Evolutionary conservation across 2,329 filamentous ascomycete species (phyloP).

Genomic region (Diaporthe humulicola): DNA sequence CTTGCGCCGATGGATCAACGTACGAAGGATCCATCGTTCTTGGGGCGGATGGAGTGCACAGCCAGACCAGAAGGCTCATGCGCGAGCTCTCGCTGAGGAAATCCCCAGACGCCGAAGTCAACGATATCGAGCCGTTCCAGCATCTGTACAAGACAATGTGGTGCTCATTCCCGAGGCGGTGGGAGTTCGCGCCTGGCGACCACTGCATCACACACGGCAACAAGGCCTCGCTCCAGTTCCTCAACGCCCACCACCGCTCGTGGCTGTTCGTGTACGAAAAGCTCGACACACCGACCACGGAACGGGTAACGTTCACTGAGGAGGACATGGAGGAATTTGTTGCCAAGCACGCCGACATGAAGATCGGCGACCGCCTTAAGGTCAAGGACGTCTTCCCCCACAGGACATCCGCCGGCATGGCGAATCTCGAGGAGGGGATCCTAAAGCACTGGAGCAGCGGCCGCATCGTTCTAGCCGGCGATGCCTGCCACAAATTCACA

Average conservation of each 20-base stretch:
- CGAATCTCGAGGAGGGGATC: slow-evolving; percentile 54
- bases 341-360: slow-evolving; percentile 46
- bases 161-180: slow-evolving; percentile 47
- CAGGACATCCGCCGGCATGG: slow-evolving; percentile 46
- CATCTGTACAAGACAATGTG: slow-evolving; percentile 51
- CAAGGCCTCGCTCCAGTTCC: slow-evolving; percentile 46
- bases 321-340: slow-evolving; percentile 47
- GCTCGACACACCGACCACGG: slow-evolving; percentile 44
- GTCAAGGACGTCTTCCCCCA: slow-evolving; percentile 49
- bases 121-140: slow-evolving; percentile 49
- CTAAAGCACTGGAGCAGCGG: slow-evolving; percentile 51
- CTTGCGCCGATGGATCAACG: slow-evolving; percentile 24
- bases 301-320: slow-evolving; percentile 45
- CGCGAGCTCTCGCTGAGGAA: slow-evolving; percentile 47
- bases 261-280: slow-evolving; percentile 53
- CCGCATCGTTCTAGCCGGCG: slow-evolving; percentile 53
- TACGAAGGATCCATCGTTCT: slow-evolving; percentile 54
- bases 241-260: slow-evolving; percentile 46
- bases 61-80: slow-evolving; percentile 52
- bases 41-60: slow-evolving; percentile 59
- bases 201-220: slow-evolving; percentile 49
- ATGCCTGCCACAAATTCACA: slow-evolving; percentile 54
- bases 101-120: slow-evolving; percentile 7
- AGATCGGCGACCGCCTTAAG: slow-evolving; percentile 45
- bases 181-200: slow-evolving; percentile 43